Conservation (phyloP, 306 rosid genomes). For the Chamaecrista fasciculata region DNA sequence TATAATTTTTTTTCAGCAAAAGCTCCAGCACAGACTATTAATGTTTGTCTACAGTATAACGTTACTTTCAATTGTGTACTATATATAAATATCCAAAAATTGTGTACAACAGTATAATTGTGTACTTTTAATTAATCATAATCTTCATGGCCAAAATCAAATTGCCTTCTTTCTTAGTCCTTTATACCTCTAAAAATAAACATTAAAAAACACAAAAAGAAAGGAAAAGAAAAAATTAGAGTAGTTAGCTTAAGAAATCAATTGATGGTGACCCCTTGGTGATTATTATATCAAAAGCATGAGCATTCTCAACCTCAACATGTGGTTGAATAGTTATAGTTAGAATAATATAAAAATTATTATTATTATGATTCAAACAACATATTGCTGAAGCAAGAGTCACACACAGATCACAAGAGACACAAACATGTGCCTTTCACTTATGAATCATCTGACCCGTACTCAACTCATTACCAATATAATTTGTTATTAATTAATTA, state of each 20-base stretch:
- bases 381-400: slow-evolving; percentile 25
- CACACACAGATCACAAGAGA: slow-evolving; percentile 26
- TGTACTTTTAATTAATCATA: no score
- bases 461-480: slow-evolving; percentile 4
- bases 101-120: no score
- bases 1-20: no score
- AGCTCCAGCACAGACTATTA: no score
- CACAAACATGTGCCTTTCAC: slow-evolving; percentile 43
- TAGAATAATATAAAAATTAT: slow-evolving; percentile 19
- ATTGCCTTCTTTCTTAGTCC: no score
- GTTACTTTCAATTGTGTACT: no score
- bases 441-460: slow-evolving; percentile 9
- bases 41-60: no score
- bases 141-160: no score
- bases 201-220: neutral
- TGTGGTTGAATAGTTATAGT: slow-evolving; percentile 29
- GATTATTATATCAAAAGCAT: slow-evolving; percentile 20
- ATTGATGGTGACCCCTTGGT: slow-evolving; percentile 2
- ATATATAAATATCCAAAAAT: no score
- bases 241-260: neutral
- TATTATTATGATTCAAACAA: neutral
- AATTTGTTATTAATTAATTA: slow-evolving; percentile 32
- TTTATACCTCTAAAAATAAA: no score
- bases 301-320: slow-evolving; percentile 25
- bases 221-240: neutral